These are phyloP conservation scores for Acacia melanoxylon DNA, from an alignment of 306 rosid species.

Conservation along the genomic window DNA sequence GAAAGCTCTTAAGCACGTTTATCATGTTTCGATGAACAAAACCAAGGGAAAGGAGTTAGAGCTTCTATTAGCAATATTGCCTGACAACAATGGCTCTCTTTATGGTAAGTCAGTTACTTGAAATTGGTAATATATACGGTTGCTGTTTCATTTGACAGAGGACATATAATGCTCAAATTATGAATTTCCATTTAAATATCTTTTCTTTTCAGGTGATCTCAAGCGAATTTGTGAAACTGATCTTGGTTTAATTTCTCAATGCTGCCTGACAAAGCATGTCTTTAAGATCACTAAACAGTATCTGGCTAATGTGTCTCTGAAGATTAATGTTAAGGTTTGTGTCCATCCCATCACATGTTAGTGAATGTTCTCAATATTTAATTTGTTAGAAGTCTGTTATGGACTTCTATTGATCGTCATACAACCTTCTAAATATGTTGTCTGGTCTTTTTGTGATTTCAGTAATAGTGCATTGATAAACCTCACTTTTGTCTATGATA, in stretches of 20 bases:
- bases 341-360: conserved; percentile 5
- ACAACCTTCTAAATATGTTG: background rate
- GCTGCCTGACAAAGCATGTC: conserved; percentile 92
- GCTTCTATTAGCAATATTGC: conserved; percentile 80
- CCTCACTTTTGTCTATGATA: background rate
- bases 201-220: conserved; percentile 72
- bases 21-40: conserved; percentile 72
- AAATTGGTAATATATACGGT: background rate
- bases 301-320: conserved; percentile 87
- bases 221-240: conserved; percentile 93
- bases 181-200: conserved; percentile 1
- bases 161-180: background rate
- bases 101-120: conserved; percentile 52
- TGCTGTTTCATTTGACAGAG: conserved; percentile 11
- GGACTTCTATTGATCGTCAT: background rate
- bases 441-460: background rate
- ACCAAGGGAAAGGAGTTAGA: conserved; percentile 88
- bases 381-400: background rate
- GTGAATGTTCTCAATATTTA: background rate
- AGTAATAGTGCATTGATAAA: conserved; percentile 2
- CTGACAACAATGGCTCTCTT: conserved; percentile 88
- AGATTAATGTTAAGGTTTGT: conserved; percentile 91
- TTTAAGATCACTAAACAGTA: conserved; percentile 88
- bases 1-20: conserved; percentile 88
- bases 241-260: conserved; percentile 86